Evolutionary conservation across 495 filamentous ascomycete species (phyloP).

Genomic region (Podospora comata): DNA sequence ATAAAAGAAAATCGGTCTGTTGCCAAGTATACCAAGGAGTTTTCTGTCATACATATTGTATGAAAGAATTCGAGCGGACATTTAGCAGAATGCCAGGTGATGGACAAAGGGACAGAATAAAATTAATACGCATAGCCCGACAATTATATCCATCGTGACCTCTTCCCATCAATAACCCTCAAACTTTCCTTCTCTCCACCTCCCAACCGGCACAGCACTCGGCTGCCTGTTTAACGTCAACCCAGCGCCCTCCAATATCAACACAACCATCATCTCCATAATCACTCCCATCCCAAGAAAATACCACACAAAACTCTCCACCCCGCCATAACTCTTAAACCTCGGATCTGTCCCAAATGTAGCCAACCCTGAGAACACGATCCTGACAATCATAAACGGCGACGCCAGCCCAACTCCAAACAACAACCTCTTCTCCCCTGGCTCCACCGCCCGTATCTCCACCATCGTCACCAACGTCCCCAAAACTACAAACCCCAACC

Average conservation of each 20-base stretch:
- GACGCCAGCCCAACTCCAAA: conserved; percentile 31
- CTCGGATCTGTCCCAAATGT: conserved; percentile 25
- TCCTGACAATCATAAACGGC: conserved; percentile 40
- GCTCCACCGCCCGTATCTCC: conserved; percentile 26
- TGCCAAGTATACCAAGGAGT: too few relatives aligned
- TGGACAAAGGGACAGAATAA: too few relatives aligned
- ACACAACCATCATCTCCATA: conserved; percentile 38
- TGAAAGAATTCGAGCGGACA: too few relatives aligned
- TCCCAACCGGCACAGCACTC: neutral
- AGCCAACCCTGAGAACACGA: conserved; percentile 33
- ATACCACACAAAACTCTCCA: conserved; percentile 22
- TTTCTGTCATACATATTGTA: too few relatives aligned
- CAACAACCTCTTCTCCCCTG: conserved; percentile 37
- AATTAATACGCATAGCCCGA: too few relatives aligned
- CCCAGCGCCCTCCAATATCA: conserved; percentile 34
- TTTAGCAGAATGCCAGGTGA: too few relatives aligned
- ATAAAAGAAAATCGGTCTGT: too few relatives aligned
- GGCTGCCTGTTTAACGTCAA: conserved; percentile 28
- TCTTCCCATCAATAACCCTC: neutral
- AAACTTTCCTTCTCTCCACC: neutral
- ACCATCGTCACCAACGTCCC: conserved; percentile 22
- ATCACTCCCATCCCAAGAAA: conserved; percentile 36
- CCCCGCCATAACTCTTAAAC: conserved; percentile 32
- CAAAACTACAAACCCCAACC: conserved; percentile 28
- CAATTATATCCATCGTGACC: too few relatives aligned